These are phyloP conservation scores for Cyberlindnera veronae DNA, from an alignment of 805 yeast genomes.

Conservation along the genomic window DNA sequence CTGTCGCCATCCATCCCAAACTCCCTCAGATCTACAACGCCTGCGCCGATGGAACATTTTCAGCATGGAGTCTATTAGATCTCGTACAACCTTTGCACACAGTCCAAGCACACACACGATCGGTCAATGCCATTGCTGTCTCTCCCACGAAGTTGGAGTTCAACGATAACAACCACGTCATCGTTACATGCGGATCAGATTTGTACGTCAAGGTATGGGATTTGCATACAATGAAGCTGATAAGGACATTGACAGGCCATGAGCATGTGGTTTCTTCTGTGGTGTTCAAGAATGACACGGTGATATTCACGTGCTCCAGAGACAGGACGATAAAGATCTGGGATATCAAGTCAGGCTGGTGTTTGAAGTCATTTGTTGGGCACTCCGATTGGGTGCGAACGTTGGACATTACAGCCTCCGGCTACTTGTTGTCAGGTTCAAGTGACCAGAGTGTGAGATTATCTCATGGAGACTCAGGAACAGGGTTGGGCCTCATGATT, in stretches of 20 bases:
- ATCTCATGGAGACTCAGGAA: constrained; percentile 62
- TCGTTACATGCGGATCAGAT: constrained; percentile 52
- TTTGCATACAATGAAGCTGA: constrained; percentile 45
- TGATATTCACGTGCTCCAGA: constrained; percentile 58
- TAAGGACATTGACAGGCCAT: constrained; percentile 74
- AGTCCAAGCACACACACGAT: constrained; percentile 72
- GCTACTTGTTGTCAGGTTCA: constrained; percentile 67
- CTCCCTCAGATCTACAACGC: constrained; percentile 64
- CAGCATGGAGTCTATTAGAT: constrained; percentile 68
- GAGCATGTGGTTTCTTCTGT: constrained; percentile 78
- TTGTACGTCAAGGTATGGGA: constrained; percentile 70
- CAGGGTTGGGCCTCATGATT: constrained; percentile 59
- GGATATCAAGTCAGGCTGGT: constrained; percentile 68
- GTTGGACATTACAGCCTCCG: constrained; percentile 46
- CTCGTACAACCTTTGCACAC: constrained; percentile 56
- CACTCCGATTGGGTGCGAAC: constrained; percentile 89
- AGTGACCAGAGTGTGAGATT: constrained; percentile 74
- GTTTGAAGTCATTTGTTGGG: constrained; percentile 62
- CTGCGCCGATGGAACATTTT: constrained; percentile 62
- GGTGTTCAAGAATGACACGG: constrained; percentile 44
- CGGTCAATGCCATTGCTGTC: constrained; percentile 56
- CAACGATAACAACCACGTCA: constrained; percentile 23
- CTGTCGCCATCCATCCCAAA: constrained; percentile 71
- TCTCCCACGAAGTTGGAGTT: constrained; percentile 39
- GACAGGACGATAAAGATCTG: constrained; percentile 60